phyloP scores from a whole-genome alignment of 768 basidiomycete species.

The Boletus reticulatus region DNA sequence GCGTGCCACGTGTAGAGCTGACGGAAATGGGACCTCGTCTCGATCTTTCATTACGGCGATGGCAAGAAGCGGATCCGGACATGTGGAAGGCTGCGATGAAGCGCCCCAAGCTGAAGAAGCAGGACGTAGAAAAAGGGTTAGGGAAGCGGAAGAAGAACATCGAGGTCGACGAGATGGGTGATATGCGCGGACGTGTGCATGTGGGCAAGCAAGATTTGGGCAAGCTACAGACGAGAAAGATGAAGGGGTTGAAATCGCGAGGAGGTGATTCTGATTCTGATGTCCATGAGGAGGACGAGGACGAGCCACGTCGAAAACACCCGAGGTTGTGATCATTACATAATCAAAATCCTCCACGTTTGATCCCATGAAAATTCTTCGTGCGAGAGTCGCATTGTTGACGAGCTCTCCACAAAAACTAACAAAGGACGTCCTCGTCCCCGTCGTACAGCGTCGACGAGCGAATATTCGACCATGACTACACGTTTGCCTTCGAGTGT shows the following conservation, averaged over 20 bases:
- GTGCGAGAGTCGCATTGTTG: slow-evolving; percentile 2
- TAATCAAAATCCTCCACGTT: slow-evolving; percentile 14
- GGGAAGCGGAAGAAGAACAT: slow-evolving; percentile 95
- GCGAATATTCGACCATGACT: slow-evolving; percentile 1
- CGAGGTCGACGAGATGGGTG: slow-evolving; percentile 98
- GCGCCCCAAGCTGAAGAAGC: slow-evolving; percentile 85
- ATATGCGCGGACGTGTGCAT: slow-evolving; percentile 88
- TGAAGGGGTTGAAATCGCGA: slow-evolving; percentile 81
- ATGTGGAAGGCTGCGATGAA: slow-evolving; percentile 78
- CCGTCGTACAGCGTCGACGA: not conserved
- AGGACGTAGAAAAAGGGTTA: slow-evolving; percentile 78
- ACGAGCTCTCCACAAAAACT: not conserved
- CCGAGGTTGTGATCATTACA: slow-evolving; percentile 4
- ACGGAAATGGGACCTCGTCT: slow-evolving; percentile 90
- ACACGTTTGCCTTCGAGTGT: not conserved
- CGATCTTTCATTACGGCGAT: slow-evolving; percentile 76
- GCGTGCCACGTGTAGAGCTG: slow-evolving; percentile 79
- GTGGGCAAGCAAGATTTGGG: slow-evolving; percentile 84
- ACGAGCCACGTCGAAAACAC: slow-evolving; percentile 11
- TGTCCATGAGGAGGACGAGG: slow-evolving; percentile 19
- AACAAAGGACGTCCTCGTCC: not conserved
- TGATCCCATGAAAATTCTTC: slow-evolving; percentile 21
- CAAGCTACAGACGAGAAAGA: slow-evolving; percentile 89
- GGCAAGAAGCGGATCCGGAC: slow-evolving; percentile 74
- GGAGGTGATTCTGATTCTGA: too few species aligned